phyloP scores from a whole-genome alignment of 495 filamentous ascomycete species.

The Aspergillus bridgeri region DNA sequence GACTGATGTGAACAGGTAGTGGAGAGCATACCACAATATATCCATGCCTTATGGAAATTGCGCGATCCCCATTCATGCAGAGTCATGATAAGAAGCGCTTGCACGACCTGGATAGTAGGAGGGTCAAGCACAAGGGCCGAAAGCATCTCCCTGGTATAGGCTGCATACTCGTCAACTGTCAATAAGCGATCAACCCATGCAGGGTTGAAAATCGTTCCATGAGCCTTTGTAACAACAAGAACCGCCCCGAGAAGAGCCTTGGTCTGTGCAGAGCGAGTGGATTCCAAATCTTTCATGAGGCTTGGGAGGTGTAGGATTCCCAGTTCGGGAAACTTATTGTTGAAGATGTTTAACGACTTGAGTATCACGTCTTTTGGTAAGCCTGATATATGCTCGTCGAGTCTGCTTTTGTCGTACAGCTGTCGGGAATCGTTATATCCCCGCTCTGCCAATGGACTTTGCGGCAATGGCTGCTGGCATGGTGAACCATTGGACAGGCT shows the following conservation, averaged over 20 bases:
- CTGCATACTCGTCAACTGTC: not conserved
- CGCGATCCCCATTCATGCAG: constrained; percentile 23
- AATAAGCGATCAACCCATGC: not conserved
- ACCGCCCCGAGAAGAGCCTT: not conserved
- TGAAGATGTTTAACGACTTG: constrained; percentile 19
- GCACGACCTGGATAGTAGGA: constrained; percentile 17
- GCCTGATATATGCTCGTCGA: constrained; percentile 9
- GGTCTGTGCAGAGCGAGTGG: not conserved
- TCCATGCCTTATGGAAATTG: constrained; percentile 22
- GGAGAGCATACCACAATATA: constrained; percentile 21
- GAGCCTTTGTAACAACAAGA: not conserved
- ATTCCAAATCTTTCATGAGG: constrained; percentile 15
- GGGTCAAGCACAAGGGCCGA: constrained; percentile 13
- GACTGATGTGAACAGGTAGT: not conserved
- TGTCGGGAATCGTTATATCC: not conserved
- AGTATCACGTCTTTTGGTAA: constrained; percentile 9
- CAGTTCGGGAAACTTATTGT: constrained; percentile 20
- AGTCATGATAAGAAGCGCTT: constrained; percentile 18
- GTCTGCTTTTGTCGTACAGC: not conserved
- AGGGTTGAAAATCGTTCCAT: not conserved
- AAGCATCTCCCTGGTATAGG: constrained; percentile 17
- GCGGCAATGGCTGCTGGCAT: not conserved
- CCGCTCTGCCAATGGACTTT: not conserved
- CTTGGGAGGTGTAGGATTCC: constrained; percentile 14
- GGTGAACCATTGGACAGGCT: too few relatives aligned